Percentiles rank a stretch among this genome's conserved stretches.
These are phyloP conservation scores for Colletotrichum karsti DNA, from an alignment of 2,329 filamentous ascomycete species.

Conservation along the genomic window DNA sequence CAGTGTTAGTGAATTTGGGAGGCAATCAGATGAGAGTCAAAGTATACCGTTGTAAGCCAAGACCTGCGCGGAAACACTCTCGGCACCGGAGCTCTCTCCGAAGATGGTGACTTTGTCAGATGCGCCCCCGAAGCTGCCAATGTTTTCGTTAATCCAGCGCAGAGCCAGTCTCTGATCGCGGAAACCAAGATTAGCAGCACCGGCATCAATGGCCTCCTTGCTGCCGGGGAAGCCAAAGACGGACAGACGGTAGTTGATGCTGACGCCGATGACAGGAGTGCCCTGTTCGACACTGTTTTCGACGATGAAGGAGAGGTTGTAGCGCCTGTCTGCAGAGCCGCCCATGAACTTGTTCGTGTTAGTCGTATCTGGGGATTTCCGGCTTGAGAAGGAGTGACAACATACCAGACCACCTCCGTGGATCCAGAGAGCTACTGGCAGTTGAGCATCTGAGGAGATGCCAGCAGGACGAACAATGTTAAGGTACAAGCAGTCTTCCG, in stretches of 20 bases:
- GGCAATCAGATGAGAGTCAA: background rate
- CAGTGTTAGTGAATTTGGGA: background rate
- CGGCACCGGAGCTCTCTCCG: slow-evolving; percentile 59
- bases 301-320: slow-evolving; percentile 70
- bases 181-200: slow-evolving; percentile 58
- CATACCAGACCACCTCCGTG: slow-evolving; percentile 48
- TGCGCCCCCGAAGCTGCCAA: slow-evolving; percentile 53
- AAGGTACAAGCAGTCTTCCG: slow-evolving; percentile 69
- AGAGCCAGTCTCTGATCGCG: slow-evolving; percentile 56
- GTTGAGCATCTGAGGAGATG: slow-evolving; percentile 42
- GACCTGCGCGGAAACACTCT: slow-evolving; percentile 54
- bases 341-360: slow-evolving; percentile 33
- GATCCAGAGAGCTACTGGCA: slow-evolving; percentile 69
- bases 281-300: slow-evolving; percentile 51
- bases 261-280: slow-evolving; percentile 57
- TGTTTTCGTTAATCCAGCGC: slow-evolving; percentile 57
- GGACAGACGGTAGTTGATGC: slow-evolving; percentile 57
- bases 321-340: slow-evolving; percentile 53
- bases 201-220: slow-evolving; percentile 46
- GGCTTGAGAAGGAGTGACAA: background rate
- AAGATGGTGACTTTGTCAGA: slow-evolving; percentile 56
- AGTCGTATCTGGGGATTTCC: background rate
- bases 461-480: slow-evolving; percentile 67
- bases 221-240: slow-evolving; percentile 57
- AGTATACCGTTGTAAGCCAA: slow-evolving; percentile 54